Percentiles rank a stretch among this genome's conserved stretches.
Conservation (phyloP, 1,139 yeast species). For the Groenewaldozyma sp. region DNA sequence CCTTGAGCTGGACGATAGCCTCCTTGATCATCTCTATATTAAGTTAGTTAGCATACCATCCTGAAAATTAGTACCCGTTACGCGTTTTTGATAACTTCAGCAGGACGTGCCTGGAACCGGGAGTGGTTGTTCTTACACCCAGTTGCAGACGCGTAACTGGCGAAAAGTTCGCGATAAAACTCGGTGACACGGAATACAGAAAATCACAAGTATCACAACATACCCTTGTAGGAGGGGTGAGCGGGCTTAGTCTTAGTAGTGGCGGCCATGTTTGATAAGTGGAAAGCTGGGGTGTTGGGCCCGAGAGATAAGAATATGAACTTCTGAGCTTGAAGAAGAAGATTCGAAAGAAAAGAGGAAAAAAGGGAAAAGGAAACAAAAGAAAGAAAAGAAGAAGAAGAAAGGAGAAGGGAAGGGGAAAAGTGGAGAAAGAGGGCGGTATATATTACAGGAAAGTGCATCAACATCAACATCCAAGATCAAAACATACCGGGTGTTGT, state of each 20-base stretch:
- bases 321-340: no score
- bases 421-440: slow-evolving; percentile 22
- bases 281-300: no score
- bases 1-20: slow-evolving; percentile 60
- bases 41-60: slow-evolving; percentile 8
- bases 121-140: background rate
- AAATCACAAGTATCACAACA: no score
- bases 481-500: no score
- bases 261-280: background rate
- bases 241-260: slow-evolving; percentile 18
- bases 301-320: no score
- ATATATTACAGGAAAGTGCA: no score
- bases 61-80: background rate
- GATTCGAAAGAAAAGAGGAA: slow-evolving; percentile 1
- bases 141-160: slow-evolving; percentile 2
- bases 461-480: no score
- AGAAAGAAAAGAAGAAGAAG: slow-evolving; percentile 3
- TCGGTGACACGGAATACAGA: no score
- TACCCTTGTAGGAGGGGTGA: slow-evolving; percentile 38
- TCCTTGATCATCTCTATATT: slow-evolving; percentile 57
- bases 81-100: background rate
- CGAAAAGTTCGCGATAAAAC: no score
- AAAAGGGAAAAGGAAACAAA: slow-evolving; percentile 6
- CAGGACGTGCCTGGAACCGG: slow-evolving; percentile 2
- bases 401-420: background rate